phyloP scores from a whole-genome alignment of 441 rosid genomes.

The Adansonia rubrostipa region DNA sequence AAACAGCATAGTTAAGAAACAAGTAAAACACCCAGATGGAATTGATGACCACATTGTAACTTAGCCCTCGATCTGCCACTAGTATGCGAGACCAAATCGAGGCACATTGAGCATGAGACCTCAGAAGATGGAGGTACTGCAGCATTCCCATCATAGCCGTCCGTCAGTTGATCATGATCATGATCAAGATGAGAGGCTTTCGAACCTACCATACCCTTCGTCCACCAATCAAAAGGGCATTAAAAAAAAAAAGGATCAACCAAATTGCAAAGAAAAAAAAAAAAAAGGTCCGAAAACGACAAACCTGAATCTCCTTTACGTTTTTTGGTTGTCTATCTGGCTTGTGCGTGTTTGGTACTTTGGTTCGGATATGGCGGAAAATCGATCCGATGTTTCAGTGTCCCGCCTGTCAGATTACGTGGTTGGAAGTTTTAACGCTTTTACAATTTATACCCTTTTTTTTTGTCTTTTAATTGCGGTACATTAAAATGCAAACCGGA shows the following conservation, averaged over 20 bases:
- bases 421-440: constrained; percentile 15
- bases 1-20: background rate
- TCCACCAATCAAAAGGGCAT: constrained; percentile 23
- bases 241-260: background rate
- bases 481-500: too few relatives aligned
- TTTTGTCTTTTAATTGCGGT: too few relatives aligned
- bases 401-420: constrained; percentile 37
- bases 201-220: constrained; percentile 36
- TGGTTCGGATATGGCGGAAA: constrained; percentile 2
- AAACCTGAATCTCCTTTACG: background rate
- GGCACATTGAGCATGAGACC: constrained; percentile 84
- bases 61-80: constrained; percentile 72
- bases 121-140: constrained; percentile 17
- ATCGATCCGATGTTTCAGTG: constrained; percentile 23
- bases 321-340: background rate
- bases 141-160: constrained; percentile 19
- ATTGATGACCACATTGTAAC: constrained; percentile 83
- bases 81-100: constrained; percentile 61
- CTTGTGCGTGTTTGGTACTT: background rate
- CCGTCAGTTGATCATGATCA: constrained; percentile 25
- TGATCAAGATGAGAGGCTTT: constrained; percentile 14
- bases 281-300: background rate
- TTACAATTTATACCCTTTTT: background rate
- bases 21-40: constrained; percentile 64
- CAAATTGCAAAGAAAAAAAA: constrained; percentile 3